A percentile compares a stretch with the other conserved stretches of the same genome.
Conservation (phyloP, 2,329 filamentous ascomycete genomes). For the Orbilia javanica region DNA sequence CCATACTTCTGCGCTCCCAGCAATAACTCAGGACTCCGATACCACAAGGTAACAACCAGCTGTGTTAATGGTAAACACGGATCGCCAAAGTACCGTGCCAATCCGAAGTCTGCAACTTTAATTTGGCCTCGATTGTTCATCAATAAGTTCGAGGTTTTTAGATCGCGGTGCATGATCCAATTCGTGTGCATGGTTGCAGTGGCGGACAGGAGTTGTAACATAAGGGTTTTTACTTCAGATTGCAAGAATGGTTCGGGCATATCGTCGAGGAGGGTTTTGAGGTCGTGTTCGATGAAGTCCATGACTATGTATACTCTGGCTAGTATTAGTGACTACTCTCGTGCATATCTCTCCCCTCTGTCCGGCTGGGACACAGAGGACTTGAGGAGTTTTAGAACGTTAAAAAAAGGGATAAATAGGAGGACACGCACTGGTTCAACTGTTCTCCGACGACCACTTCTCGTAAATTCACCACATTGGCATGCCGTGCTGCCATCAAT, state of each 20-base stretch:
- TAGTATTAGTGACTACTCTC: conserved; percentile 60
- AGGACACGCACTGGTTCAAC: conserved; percentile 70
- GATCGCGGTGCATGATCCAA: conserved; percentile 92
- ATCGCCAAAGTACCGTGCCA: conserved; percentile 89
- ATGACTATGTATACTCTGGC: conserved; percentile 89
- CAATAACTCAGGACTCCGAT: conserved; percentile 89
- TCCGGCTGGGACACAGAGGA: too few species aligned
- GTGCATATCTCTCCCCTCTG: background rate
- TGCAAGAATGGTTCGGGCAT: conserved; percentile 94
- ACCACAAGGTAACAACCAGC: conserved; percentile 97
- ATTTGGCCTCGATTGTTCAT: conserved; percentile 95
- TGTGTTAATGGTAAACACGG: conserved; percentile 82
- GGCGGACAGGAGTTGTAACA: conserved; percentile 83
- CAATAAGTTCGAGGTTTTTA: conserved; percentile 93
- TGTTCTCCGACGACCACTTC: conserved; percentile 85
- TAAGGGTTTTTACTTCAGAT: conserved; percentile 90
- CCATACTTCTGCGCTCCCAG: conserved; percentile 83
- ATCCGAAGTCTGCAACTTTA: conserved; percentile 97
- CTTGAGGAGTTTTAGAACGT: background rate
- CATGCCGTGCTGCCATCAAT: conserved; percentile 79
- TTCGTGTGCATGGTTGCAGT: conserved; percentile 86
- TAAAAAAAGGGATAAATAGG: background rate
- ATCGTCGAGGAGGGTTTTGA: conserved; percentile 90
- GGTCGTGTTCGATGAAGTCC: conserved; percentile 96
- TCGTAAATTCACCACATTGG: conserved; percentile 82